phyloP scores from a whole-genome alignment of 352 stramenopile genomes.

The Phytophthora chlamydospora region DNA sequence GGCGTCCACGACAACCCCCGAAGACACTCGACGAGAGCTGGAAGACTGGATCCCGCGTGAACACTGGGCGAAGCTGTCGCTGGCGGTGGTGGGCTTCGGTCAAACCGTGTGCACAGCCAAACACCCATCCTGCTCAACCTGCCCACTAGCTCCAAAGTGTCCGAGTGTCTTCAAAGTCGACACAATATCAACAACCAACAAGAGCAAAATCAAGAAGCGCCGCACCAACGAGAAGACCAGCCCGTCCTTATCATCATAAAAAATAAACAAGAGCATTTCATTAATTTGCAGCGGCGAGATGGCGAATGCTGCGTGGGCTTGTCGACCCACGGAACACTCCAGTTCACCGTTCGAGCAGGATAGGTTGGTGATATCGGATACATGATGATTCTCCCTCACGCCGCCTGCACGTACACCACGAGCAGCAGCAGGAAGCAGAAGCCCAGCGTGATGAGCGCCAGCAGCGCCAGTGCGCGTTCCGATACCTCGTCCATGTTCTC shows the following conservation, averaged over 20 bases:
- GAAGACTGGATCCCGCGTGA: slow-evolving; percentile 69
- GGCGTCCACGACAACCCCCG: slow-evolving; percentile 31
- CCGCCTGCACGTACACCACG: slow-evolving; percentile 36
- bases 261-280: slow-evolving; percentile 20
- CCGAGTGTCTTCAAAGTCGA: slow-evolving; percentile 53
- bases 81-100: slow-evolving; percentile 76
- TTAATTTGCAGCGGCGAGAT: slow-evolving; percentile 17
- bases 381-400: slow-evolving; percentile 21
- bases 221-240: neutral
- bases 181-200: neutral
- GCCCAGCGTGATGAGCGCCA: slow-evolving; percentile 40
- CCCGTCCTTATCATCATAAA: neutral
- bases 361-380: slow-evolving; percentile 26
- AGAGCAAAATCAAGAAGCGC: slow-evolving; percentile 17
- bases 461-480: slow-evolving; percentile 41
- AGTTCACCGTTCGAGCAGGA: neutral
- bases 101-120: slow-evolving; percentile 66
- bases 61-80: slow-evolving; percentile 67
- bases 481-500: slow-evolving; percentile 39
- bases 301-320: neutral
- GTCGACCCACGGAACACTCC: neutral
- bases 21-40: slow-evolving; percentile 60
- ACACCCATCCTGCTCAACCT: slow-evolving; percentile 59
- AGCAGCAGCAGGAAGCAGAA: slow-evolving; percentile 43
- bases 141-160: slow-evolving; percentile 56